Conservation (phyloP, 208 protist genomes). For the Herpetomonas samuelpessoai region DNA sequence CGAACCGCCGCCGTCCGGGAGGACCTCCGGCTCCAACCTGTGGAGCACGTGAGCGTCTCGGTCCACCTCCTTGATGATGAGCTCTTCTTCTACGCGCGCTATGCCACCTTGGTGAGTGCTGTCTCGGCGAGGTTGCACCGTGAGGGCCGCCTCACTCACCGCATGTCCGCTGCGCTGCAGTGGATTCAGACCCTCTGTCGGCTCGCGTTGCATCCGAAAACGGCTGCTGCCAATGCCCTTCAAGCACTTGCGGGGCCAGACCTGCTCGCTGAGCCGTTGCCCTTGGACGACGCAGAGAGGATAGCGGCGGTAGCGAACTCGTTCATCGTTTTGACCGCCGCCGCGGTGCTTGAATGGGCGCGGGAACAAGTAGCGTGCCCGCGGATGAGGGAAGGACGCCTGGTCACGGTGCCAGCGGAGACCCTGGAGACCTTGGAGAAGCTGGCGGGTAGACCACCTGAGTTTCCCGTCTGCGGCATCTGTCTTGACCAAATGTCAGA, state of each 20-base stretch:
- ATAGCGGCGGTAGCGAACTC: constrained; percentile 8
- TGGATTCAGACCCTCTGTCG: constrained; percentile 49
- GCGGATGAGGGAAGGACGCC: neutral
- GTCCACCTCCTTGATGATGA: constrained; percentile 23
- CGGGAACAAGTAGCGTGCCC: neutral
- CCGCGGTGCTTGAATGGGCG: constrained; percentile 33
- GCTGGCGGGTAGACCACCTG: constrained; percentile 28
- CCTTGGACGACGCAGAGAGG: neutral
- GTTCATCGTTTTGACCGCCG: constrained; percentile 25
- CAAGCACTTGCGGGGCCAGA: neutral
- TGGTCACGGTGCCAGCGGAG: constrained; percentile 18
- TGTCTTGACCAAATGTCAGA: constrained; percentile 45
- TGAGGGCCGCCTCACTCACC: constrained; percentile 29
- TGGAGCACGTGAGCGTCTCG: constrained; percentile 11
- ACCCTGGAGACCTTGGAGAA: constrained; percentile 26
- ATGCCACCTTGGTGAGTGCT: constrained; percentile 21
- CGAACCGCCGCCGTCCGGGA: constrained; percentile 24
- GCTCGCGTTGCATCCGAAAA: constrained; percentile 22
- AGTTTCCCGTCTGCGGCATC: constrained; percentile 36
- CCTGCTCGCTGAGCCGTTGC: neutral
- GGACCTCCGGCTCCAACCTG: constrained; percentile 28
- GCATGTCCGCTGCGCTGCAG: constrained; percentile 28
- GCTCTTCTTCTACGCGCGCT: constrained; percentile 28
- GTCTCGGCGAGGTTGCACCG: constrained; percentile 20
- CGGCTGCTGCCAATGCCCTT: neutral